Evolutionary conservation across 2,329 filamentous ascomycete species (phyloP).

Genomic region (Aspergillus novoparasiticus): DNA sequence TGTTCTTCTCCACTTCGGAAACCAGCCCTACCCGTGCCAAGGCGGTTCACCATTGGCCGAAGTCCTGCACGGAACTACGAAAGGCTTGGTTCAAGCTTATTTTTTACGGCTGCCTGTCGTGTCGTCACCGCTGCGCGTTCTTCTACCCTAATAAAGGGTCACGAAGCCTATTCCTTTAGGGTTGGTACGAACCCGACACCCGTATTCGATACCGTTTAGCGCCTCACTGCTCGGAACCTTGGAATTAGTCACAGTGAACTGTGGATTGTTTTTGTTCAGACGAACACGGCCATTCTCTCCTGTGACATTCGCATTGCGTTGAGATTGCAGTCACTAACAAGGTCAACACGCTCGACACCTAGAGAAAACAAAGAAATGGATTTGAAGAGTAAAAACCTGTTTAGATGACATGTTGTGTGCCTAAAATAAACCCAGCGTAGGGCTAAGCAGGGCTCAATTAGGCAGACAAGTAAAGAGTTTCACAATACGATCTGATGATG

Average conservation of each 20-base stretch:
- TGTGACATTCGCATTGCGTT: neutral
- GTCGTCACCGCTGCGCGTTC: neutral
- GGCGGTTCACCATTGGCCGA: neutral
- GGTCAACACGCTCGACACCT: too few species aligned
- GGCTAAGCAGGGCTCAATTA: neutral
- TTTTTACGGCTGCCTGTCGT: neutral
- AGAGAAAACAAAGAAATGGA: neutral
- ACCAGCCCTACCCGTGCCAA: conserved; percentile 2
- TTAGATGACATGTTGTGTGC: neutral
- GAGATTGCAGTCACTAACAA: neutral
- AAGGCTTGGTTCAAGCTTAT: conserved; percentile 4
- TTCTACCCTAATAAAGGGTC: neutral
- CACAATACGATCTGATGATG: conserved; percentile 1
- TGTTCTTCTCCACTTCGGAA: neutral
- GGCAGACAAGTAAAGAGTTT: neutral
- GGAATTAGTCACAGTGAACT: neutral
- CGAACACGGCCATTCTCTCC: neutral
- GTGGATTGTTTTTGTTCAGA: neutral
- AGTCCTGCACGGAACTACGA: neutral
- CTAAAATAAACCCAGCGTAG: neutral
- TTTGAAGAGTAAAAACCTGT: neutral
- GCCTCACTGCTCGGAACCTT: neutral
- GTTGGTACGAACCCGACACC: neutral
- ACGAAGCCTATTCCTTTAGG: neutral
- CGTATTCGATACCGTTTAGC: neutral